Evolutionary conservation across 805 yeast species (phyloP).

Genomic region (Teunomyces cretensis): DNA sequence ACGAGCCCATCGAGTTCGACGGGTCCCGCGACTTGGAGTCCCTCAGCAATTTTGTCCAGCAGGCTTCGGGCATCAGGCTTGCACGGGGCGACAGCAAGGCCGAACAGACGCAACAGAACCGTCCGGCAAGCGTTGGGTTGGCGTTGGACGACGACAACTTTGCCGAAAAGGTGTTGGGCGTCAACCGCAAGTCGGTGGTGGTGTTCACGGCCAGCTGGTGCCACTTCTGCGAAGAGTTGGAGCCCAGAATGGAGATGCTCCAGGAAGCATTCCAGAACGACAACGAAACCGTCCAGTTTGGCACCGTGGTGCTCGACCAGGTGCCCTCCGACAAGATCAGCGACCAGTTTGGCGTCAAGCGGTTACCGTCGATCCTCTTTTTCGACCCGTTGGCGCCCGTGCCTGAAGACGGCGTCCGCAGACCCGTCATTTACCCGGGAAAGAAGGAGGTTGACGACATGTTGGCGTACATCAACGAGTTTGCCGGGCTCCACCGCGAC

Average conservation of each 20-base stretch:
- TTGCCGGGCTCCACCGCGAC: slow-evolving; percentile 27
- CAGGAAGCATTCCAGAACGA: slow-evolving; percentile 48
- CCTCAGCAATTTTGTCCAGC: slow-evolving; percentile 53
- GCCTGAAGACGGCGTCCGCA: slow-evolving; percentile 21
- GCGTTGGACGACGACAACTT: slow-evolving; percentile 42
- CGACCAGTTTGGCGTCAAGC: slow-evolving; percentile 39
- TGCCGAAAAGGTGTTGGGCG: slow-evolving; percentile 37
- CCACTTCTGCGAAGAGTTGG: slow-evolving; percentile 52
- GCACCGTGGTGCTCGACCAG: slow-evolving; percentile 40
- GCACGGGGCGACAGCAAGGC: slow-evolving; percentile 2
- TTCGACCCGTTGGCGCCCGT: slow-evolving; percentile 34
- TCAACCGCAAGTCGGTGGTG: slow-evolving; percentile 39
- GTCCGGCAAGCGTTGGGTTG: slow-evolving; percentile 20
- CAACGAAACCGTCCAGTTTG: slow-evolving; percentile 32
- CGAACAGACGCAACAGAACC: slow-evolving; percentile 9
- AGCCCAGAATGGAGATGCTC: slow-evolving; percentile 50
- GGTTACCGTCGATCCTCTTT: slow-evolving; percentile 56
- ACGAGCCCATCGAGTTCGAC: slow-evolving; percentile 53
- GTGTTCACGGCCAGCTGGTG: slow-evolving; percentile 65
- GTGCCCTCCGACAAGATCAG: slow-evolving; percentile 44
- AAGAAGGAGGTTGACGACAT: slow-evolving; percentile 20
- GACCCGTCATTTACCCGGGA: slow-evolving; percentile 29
- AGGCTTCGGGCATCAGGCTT: slow-evolving; percentile 27
- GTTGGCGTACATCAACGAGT: slow-evolving; percentile 26
- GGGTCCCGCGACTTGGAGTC: slow-evolving; percentile 54